These are phyloP conservation scores for Hyaloscypha bicolor DNA, from an alignment of 495 filamentous ascomycete species.

Conservation along the genomic window DNA sequence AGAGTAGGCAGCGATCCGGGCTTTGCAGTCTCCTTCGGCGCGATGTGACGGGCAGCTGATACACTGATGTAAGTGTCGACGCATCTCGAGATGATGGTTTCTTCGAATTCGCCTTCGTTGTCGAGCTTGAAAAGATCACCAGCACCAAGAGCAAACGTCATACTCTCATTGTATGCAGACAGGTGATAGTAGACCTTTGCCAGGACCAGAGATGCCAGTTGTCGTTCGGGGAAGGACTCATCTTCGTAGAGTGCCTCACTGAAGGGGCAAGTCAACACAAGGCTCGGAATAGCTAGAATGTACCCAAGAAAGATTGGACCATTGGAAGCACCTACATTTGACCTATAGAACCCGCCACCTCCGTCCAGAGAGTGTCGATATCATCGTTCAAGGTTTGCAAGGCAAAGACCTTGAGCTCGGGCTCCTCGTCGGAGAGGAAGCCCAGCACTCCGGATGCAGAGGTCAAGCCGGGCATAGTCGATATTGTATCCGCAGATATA, in stretches of 20 bases:
- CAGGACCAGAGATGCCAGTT: conserved; percentile 90
- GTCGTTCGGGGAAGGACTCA: conserved; percentile 88
- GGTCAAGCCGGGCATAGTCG: conserved; percentile 83
- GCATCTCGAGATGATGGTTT: conserved; percentile 98
- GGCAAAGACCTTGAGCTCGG: conserved; percentile 89
- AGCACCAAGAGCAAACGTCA: conserved; percentile 95
- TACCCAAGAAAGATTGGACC: conserved; percentile 1
- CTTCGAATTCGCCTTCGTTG: conserved; percentile 91
- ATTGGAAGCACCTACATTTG: conserved; percentile 74
- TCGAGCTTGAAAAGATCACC: conserved; percentile 95
- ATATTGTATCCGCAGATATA: background rate
- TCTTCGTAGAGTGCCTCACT: conserved; percentile 98
- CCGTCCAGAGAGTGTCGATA: conserved; percentile 95
- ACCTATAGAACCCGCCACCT: conserved; percentile 87
- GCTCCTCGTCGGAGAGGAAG: conserved; percentile 92
- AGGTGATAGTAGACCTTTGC: conserved; percentile 99
- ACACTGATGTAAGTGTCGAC: conserved; percentile 96
- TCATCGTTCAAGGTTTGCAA: conserved; percentile 92
- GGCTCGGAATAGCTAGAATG: conserved; percentile 4
- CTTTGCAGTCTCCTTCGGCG: conserved; percentile 48
- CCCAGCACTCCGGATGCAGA: conserved; percentile 94
- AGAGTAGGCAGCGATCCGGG: conserved; percentile 64
- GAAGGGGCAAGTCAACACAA: conserved; percentile 24
- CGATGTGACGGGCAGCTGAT: conserved; percentile 68
- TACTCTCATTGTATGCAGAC: conserved; percentile 98